These are phyloP conservation scores for Hypoxylon perforatum DNA, from an alignment of 495 filamentous ascomycete genomes.

Conservation along the genomic window DNA sequence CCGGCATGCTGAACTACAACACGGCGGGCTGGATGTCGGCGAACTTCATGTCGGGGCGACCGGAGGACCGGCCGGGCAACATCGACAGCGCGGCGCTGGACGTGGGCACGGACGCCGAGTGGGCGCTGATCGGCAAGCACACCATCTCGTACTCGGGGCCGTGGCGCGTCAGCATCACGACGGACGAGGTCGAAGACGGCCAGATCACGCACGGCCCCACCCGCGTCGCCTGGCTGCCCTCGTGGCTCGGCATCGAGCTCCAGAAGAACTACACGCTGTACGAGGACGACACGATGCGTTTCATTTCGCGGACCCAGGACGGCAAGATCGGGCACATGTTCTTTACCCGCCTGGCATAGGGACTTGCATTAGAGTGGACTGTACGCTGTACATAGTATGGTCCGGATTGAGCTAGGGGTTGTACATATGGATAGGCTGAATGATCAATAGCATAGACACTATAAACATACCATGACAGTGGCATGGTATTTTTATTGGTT, in stretches of 20 bases:
- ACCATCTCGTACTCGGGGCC: constrained; percentile 31
- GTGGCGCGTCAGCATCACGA: constrained; percentile 32
- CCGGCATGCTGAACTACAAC: constrained; percentile 30
- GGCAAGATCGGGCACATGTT: constrained; percentile 21
- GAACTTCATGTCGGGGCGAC: constrained; percentile 28
- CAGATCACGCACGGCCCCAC: constrained; percentile 34
- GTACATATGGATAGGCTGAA: too few relatives aligned
- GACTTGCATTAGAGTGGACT: not conserved
- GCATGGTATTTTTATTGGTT: too few relatives aligned
- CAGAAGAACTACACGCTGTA: constrained; percentile 34
- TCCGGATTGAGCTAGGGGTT: too few relatives aligned
- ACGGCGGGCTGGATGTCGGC: constrained; percentile 26
- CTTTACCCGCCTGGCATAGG: constrained; percentile 9
- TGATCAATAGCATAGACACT: too few relatives aligned
- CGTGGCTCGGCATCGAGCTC: constrained; percentile 30
- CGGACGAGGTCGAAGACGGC: constrained; percentile 24
- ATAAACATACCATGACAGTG: too few relatives aligned
- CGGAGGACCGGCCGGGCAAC: constrained; percentile 25
- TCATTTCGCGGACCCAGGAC: constrained; percentile 16
- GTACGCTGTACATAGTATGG: too few relatives aligned
- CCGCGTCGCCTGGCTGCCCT: constrained; percentile 29
- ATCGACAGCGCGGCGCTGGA: constrained; percentile 11
- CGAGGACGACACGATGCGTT: constrained; percentile 19
- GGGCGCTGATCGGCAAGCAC: constrained; percentile 36
- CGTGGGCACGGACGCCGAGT: constrained; percentile 24